Conservation (phyloP, 768 basidiomycete species). For the Lentinula guzmanii region DNA sequence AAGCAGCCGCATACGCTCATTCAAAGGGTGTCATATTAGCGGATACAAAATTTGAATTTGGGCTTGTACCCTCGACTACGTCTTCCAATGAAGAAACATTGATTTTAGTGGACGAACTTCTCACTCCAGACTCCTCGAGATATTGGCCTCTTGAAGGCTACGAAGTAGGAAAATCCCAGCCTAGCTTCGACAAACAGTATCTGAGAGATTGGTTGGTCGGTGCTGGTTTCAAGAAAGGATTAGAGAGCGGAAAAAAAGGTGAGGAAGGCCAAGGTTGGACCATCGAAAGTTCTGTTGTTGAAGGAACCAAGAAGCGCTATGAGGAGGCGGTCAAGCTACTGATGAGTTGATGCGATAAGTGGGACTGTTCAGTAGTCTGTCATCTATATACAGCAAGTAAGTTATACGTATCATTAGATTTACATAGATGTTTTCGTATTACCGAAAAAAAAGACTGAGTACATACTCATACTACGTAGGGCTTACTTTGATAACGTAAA, state of each 20-base stretch:
- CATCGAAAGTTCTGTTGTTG: constrained; percentile 70
- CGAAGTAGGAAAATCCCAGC: constrained; percentile 66
- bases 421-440: too few relatives aligned
- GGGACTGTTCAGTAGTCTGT: background rate
- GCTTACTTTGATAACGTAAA: background rate
- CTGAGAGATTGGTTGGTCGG: constrained; percentile 82
- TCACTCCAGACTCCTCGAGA: constrained; percentile 95
- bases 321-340: constrained; percentile 66
- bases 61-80: constrained; percentile 49
- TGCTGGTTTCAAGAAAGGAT: constrained; percentile 68
- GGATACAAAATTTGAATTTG: constrained; percentile 99
- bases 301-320: constrained; percentile 76
- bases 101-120: constrained; percentile 91
- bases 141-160: constrained; percentile 89
- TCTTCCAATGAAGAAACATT: constrained; percentile 34
- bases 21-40: constrained; percentile 86
- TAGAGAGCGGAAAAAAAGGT: constrained; percentile 69
- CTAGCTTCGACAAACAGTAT: constrained; percentile 97
- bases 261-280: constrained; percentile 69
- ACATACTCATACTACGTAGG: background rate
- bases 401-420: background rate
- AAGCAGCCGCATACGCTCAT: constrained; percentile 69
- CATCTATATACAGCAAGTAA: background rate
- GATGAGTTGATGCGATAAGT: constrained; percentile 18
- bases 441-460: background rate